Evolutionary conservation across 768 basidiomycete genomes (phyloP).

Genomic region (Serendipita sp.): DNA sequence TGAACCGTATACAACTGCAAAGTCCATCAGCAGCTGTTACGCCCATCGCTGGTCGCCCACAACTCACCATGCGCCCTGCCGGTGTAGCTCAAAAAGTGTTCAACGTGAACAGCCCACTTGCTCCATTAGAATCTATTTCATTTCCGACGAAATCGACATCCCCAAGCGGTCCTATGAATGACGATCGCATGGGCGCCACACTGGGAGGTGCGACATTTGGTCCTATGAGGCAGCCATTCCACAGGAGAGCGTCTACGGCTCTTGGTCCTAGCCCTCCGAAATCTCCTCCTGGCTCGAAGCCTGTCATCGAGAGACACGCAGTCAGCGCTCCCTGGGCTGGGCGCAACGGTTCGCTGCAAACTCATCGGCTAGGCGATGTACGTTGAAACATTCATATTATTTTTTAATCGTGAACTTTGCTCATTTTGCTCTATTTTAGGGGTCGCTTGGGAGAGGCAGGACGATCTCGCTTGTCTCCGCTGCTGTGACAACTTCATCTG

Average conservation of each 20-base stretch:
- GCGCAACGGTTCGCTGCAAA: not conserved
- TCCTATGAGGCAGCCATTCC: not conserved
- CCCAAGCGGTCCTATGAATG: not conserved
- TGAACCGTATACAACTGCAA: not conserved
- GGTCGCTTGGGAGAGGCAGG: not conserved
- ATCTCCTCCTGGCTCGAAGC: not conserved
- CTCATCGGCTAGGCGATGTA: not conserved
- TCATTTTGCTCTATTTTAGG: not conserved
- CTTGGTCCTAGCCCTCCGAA: not conserved
- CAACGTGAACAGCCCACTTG: not conserved
- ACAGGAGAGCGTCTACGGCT: not conserved
- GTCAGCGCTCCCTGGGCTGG: constrained; percentile 1
- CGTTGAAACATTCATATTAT: not conserved
- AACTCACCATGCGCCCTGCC: not conserved
- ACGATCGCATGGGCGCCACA: not conserved
- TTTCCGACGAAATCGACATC: not conserved
- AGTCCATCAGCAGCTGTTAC: not conserved
- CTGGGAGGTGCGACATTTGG: not conserved
- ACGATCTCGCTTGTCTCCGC: not conserved
- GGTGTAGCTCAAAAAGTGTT: not conserved
- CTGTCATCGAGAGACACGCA: not conserved
- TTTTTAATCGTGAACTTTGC: not conserved
- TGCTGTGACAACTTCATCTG: not conserved
- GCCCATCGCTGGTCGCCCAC: not conserved
- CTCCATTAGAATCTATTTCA: not conserved